phyloP scores from a whole-genome alignment of 257 asterid species.

The Echites panduratus region DNA sequence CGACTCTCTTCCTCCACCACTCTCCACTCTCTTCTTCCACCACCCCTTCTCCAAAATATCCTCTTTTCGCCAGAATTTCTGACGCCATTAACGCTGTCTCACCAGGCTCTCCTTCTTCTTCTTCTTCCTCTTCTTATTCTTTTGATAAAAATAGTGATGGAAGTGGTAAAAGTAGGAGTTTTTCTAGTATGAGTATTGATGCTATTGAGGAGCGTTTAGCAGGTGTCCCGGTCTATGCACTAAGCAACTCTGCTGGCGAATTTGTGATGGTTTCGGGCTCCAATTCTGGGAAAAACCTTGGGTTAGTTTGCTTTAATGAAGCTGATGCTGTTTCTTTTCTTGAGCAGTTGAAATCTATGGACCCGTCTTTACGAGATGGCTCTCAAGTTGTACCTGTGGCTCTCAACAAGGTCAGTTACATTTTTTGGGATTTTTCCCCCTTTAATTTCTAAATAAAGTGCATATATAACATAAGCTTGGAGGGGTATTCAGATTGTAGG shows the following conservation, averaged over 20 bases:
- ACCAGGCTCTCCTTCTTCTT: constrained; percentile 5
- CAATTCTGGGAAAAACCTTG: constrained; percentile 48
- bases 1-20: constrained; percentile 40
- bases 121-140: no score
- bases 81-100: constrained; percentile 3
- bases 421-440: not conserved
- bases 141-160: constrained; percentile 7
- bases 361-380: constrained; percentile 53
- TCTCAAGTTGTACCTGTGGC: constrained; percentile 79
- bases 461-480: not conserved
- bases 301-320: constrained; percentile 73
- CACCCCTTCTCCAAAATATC: constrained; percentile 23
- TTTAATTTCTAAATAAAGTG: not conserved
- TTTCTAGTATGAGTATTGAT: constrained; percentile 38
- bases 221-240: constrained; percentile 86
- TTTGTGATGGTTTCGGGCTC: constrained; percentile 71
- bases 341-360: constrained; percentile 60
- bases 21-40: constrained; percentile 13
- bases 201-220: constrained; percentile 71
- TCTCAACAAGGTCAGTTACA: constrained; percentile 57
- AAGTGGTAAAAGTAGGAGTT: constrained; percentile 8
- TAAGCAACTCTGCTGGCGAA: constrained; percentile 61
- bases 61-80: constrained; percentile 43
- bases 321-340: constrained; percentile 71
- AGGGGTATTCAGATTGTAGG: not conserved